These are phyloP conservation scores for Suillus tomentosus DNA, from an alignment of 768 basidiomycete species.

Conservation along the genomic window DNA sequence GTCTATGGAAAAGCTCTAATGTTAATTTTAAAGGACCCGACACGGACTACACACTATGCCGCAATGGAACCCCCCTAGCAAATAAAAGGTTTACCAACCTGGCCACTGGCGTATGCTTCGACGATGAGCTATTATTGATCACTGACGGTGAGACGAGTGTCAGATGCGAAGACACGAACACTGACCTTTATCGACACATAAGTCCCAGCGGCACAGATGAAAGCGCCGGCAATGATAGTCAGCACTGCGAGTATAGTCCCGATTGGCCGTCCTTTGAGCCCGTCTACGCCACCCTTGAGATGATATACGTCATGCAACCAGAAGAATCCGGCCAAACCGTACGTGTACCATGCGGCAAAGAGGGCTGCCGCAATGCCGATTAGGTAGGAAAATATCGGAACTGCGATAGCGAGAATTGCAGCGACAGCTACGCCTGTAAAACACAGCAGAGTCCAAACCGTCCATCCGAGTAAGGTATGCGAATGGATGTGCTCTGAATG, in stretches of 20 bases:
- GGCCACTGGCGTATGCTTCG: slow-evolving; percentile 43
- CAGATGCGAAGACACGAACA: slow-evolving; percentile 3
- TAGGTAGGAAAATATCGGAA: slow-evolving; percentile 57
- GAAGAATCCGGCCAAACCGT: slow-evolving; percentile 54
- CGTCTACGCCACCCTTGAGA: slow-evolving; percentile 38
- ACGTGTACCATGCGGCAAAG: slow-evolving; percentile 63
- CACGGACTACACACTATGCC: neutral
- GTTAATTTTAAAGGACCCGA: neutral
- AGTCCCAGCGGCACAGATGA: slow-evolving; percentile 54
- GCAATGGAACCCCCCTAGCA: slow-evolving; percentile 28
- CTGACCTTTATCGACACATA: slow-evolving; percentile 53
- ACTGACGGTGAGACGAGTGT: slow-evolving; percentile 2
- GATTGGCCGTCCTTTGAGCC: slow-evolving; percentile 34
- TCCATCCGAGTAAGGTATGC: slow-evolving; percentile 54
- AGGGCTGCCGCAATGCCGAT: slow-evolving; percentile 54
- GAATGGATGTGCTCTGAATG: slow-evolving; percentile 49
- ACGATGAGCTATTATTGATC: slow-evolving; percentile 41
- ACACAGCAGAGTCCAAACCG: slow-evolving; percentile 47
- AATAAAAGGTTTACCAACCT: slow-evolving; percentile 50
- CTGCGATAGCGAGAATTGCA: slow-evolving; percentile 49
- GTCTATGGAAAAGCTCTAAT: neutral
- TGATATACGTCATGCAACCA: slow-evolving; percentile 53
- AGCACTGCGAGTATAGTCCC: slow-evolving; percentile 40
- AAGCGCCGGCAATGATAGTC: slow-evolving; percentile 50
- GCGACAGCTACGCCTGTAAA: slow-evolving; percentile 37